Percentiles rank a stretch among this genome's conserved stretches.
Evolutionary conservation across 2,329 filamentous ascomycete genomes (phyloP).

Genomic region (Penicillium sp.): DNA sequence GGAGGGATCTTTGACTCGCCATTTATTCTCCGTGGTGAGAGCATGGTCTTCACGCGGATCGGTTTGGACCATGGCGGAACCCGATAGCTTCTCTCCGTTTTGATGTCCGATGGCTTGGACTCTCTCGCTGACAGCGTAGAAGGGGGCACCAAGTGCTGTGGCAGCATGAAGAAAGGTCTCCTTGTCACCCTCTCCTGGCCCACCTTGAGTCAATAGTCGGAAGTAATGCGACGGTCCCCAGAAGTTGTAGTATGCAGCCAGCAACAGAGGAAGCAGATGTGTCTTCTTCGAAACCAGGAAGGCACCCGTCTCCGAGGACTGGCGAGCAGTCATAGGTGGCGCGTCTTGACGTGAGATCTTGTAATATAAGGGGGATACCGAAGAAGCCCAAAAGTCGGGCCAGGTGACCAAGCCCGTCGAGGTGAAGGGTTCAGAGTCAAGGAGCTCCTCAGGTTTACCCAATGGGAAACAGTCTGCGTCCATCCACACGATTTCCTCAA

Average conservation of each 20-base stretch:
- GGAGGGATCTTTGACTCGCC: slow-evolving; percentile 36
- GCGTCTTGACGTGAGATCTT: slow-evolving; percentile 41
- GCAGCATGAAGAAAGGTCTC: slow-evolving; percentile 43
- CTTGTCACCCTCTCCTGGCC: slow-evolving; percentile 43
- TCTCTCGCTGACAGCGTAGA: slow-evolving; percentile 41
- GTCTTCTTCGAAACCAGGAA: slow-evolving; percentile 42
- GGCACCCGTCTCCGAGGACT: slow-evolving; percentile 41
- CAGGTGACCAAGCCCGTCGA: slow-evolving; percentile 58
- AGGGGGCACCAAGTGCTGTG: slow-evolving; percentile 34
- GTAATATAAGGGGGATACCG: slow-evolving; percentile 48
- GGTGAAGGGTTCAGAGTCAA: slow-evolving; percentile 55
- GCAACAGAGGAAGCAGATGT: slow-evolving; percentile 36
- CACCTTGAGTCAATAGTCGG: slow-evolving; percentile 42
- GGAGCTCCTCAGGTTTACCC: slow-evolving; percentile 49
- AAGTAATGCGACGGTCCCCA: slow-evolving; percentile 43
- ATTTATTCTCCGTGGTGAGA: slow-evolving; percentile 34
- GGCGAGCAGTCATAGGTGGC: slow-evolving; percentile 36
- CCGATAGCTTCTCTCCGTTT: slow-evolving; percentile 30
- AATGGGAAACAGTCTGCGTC: slow-evolving; percentile 60
- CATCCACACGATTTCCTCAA: slow-evolving; percentile 61
- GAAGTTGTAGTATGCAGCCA: slow-evolving; percentile 43
- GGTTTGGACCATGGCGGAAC: slow-evolving; percentile 42
- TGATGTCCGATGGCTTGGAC: slow-evolving; percentile 40
- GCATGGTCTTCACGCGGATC: slow-evolving; percentile 43
- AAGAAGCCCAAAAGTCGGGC: slow-evolving; percentile 57